These are phyloP conservation scores for Auricularia sp. DNA, from an alignment of 768 basidiomycete genomes.

Conservation along the genomic window DNA sequence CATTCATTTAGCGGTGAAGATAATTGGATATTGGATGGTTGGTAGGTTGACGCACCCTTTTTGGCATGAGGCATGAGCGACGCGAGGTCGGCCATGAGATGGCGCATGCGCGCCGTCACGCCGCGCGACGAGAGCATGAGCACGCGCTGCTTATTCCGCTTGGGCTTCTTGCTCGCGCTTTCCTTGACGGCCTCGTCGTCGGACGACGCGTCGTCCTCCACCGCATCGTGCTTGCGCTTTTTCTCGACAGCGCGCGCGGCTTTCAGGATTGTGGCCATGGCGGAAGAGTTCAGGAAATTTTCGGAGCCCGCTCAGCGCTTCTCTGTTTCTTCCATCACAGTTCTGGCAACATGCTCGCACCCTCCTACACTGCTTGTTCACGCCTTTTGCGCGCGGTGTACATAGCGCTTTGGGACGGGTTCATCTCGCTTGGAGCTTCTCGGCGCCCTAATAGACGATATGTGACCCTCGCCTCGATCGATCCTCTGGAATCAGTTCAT, in stretches of 20 bases:
- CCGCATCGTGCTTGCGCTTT: conserved; percentile 56
- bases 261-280: not conserved
- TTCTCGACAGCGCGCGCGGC: conserved; percentile 4
- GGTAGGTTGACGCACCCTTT: conserved; percentile 51
- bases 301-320: no score
- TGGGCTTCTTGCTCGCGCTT: conserved; percentile 28
- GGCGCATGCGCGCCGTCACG: conserved; percentile 91
- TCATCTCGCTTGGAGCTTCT: no score
- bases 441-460: no score
- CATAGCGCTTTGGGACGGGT: no score
- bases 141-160: conserved; percentile 92
- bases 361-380: no score
- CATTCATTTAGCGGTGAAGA: not conserved
- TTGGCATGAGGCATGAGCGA: conserved; percentile 87
- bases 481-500: no score
- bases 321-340: no score
- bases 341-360: no score
- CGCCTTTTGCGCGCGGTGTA: no score
- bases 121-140: conserved; percentile 87
- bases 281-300: not conserved
- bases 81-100: conserved; percentile 92
- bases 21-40: no score
- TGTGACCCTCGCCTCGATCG: no score
- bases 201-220: conserved; percentile 39
- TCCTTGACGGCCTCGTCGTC: conserved; percentile 25